Conservation (phyloP, 192 early-diverging fungal genomes). For the Backusella psychrophila region DNA sequence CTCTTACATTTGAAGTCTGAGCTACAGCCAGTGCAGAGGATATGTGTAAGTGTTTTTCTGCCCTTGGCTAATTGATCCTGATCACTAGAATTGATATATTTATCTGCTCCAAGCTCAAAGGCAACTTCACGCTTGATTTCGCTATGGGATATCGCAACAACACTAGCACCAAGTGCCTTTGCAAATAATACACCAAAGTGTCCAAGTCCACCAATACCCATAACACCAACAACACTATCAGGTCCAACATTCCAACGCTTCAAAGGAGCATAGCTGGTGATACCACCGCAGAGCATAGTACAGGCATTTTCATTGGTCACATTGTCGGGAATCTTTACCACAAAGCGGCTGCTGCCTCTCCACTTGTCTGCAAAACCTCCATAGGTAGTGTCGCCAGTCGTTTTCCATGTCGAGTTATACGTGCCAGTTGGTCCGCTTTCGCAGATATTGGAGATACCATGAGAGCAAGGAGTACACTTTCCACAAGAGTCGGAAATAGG, state of each 20-base stretch:
- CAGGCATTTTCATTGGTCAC: constrained; percentile 54
- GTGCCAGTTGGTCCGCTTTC: neutral
- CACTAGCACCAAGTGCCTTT: constrained; percentile 43
- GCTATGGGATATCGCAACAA: constrained; percentile 52
- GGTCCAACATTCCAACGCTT: constrained; percentile 33
- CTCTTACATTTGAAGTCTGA: constrained; percentile 3
- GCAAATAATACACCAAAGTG: constrained; percentile 57
- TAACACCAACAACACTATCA: constrained; percentile 15
- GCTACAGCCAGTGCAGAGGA: constrained; percentile 15
- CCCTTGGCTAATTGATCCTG: constrained; percentile 3
- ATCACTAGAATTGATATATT: constrained; percentile 19
- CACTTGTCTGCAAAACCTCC: constrained; percentile 41
- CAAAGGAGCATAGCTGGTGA: constrained; percentile 59
- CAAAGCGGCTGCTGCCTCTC: constrained; percentile 46
- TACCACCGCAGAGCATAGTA: constrained; percentile 71
- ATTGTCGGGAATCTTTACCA: constrained; percentile 53
- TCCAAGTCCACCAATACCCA: constrained; percentile 43
- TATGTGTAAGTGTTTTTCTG: constrained; percentile 19
- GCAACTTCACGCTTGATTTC: constrained; percentile 59
- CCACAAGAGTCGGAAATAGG: neutral
- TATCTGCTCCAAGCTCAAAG: constrained; percentile 50
- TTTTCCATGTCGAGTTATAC: constrained; percentile 12
- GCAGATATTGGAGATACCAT: neutral
- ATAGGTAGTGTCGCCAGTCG: constrained; percentile 24
- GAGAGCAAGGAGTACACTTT: neutral